Conservation (phyloP, 345 rosid species). For the Erucastrum elatum region DNA sequence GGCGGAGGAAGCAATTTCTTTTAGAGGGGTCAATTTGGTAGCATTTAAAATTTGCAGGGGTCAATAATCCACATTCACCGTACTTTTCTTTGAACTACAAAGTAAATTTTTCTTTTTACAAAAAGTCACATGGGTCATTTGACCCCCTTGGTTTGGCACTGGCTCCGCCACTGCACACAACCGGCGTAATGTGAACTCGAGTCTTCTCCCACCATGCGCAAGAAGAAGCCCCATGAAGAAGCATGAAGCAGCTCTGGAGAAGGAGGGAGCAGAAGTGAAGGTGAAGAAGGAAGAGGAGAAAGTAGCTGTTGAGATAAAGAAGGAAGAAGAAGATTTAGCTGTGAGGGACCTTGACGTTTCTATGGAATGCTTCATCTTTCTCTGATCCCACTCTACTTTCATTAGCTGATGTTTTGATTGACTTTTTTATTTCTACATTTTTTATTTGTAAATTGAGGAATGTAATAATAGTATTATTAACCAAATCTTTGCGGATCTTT, state of each 20-base stretch:
- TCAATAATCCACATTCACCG: too few relatives aligned
- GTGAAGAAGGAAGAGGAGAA: conserved; percentile 18
- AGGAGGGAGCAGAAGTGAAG: background rate
- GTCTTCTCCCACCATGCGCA: conserved; percentile 28
- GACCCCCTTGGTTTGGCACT: too few relatives aligned
- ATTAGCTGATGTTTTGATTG: conserved; percentile 35
- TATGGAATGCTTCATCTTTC: conserved; percentile 77
- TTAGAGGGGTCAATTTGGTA: too few relatives aligned
- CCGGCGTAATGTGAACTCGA: conserved; percentile 34
- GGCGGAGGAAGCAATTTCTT: too few relatives aligned
- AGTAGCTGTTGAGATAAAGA: conserved; percentile 15
- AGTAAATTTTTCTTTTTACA: too few relatives aligned
- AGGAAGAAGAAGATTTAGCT: conserved; percentile 20
- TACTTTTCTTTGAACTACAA: too few relatives aligned
- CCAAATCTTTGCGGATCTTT: conserved; percentile 38
- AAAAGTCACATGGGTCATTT: too few relatives aligned
- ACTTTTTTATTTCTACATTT: background rate
- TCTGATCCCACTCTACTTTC: conserved; percentile 38
- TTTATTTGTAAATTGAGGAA: conserved; percentile 18
- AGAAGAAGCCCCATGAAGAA: conserved; percentile 46
- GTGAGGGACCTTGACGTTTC: conserved; percentile 58
- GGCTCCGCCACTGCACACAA: conserved; percentile 30
- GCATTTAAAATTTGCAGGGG: too few relatives aligned
- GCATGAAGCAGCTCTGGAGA: conserved; percentile 24
- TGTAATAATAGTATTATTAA: conserved; percentile 21